Percentiles rank a stretch among this genome's conserved stretches.
Conservation (phyloP, 345 rosid genomes). For the Zanthoxylum bungeanum region DNA sequence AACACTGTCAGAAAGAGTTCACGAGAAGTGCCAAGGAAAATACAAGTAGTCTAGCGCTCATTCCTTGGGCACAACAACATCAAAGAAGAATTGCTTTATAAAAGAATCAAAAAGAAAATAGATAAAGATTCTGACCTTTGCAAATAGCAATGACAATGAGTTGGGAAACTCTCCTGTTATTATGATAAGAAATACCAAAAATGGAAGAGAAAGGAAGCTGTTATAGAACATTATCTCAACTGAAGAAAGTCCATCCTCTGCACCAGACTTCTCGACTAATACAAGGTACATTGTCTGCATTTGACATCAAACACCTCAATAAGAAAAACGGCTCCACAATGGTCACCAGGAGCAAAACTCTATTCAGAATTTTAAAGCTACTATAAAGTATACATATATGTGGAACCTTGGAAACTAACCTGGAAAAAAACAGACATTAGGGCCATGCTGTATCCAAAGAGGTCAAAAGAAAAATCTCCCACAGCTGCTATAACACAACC, state of each 20-base stretch:
- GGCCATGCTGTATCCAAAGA: slow-evolving; percentile 88
- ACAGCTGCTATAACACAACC: slow-evolving; percentile 90
- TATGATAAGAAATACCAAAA: slow-evolving; percentile 72
- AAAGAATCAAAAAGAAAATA: slow-evolving; percentile 10
- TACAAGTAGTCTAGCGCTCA: not conserved
- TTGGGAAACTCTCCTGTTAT: slow-evolving; percentile 84
- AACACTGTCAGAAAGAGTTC: not conserved
- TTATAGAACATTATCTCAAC: slow-evolving; percentile 93
- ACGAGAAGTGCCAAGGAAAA: no score
- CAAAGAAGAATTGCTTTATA: no score
- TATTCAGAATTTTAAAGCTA: no score
- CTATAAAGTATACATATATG: not conserved
- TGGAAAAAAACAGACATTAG: slow-evolving; percentile 91
- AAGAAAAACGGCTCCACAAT: slow-evolving; percentile 3
- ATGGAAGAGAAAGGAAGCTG: slow-evolving; percentile 88
- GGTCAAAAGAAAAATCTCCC: slow-evolving; percentile 94
- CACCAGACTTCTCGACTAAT: slow-evolving; percentile 94
- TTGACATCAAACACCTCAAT: slow-evolving; percentile 12
- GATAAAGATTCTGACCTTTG: slow-evolving; percentile 62
- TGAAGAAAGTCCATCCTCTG: slow-evolving; percentile 93
- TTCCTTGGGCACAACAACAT: slow-evolving; percentile 6
- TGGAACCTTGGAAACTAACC: slow-evolving; percentile 28
- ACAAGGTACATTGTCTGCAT: slow-evolving; percentile 98
- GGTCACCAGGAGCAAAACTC: not conserved
- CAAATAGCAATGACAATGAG: slow-evolving; percentile 64